Evolutionary conservation across 345 rosid genomes (phyloP), one percentile per base, ranked within the genome.

Genomic region (Cardamine chenopodiifolia): DNA sequence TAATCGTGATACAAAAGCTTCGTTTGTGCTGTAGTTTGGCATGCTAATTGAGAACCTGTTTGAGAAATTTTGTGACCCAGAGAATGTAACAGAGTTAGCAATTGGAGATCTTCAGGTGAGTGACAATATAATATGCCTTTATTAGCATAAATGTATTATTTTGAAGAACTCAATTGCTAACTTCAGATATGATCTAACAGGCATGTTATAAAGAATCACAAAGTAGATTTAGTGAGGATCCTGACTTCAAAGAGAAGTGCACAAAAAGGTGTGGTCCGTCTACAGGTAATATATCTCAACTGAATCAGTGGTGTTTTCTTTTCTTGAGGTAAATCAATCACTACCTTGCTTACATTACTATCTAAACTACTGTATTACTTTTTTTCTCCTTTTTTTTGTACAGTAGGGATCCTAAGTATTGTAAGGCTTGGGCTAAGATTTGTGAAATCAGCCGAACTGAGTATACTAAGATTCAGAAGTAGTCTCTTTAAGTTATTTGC

Each of bases 41-140:
- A 88, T 89, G 97, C 68, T 89, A 82, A 91, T 91, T 75, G 97
- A 91, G 74, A 83, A 76, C 76, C 88, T 91, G 54, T 91, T 89
- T 58, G 93, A 89, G 32, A 80, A 76, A 76, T 86, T 83, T 52
- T 89, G 96, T 6, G 84, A 86, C 68, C 61, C 67, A 58, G 88
- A 89, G 73, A 83, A 70, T 52, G 85, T 72, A 18, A 86, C 74
- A 81, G 96, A 86, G 76, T 47, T 78, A 35, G 86, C 91, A 9
- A 88, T 89, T 72, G 96, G 85, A 75, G 96, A 89, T 77, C 83
- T 91, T 48, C 91, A 86, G 86, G 97, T 91, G 79, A 44, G 19
- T 44, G 1, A 7, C 8, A 2, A 15, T 44, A n/a, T 44, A 13
- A 3, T 15, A 42, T 42, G 6, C 17, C 47, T 42, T 42, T 42